Conservation (phyloP, 495 filamentous ascomycete species). For the Cercophora scortea region DNA sequence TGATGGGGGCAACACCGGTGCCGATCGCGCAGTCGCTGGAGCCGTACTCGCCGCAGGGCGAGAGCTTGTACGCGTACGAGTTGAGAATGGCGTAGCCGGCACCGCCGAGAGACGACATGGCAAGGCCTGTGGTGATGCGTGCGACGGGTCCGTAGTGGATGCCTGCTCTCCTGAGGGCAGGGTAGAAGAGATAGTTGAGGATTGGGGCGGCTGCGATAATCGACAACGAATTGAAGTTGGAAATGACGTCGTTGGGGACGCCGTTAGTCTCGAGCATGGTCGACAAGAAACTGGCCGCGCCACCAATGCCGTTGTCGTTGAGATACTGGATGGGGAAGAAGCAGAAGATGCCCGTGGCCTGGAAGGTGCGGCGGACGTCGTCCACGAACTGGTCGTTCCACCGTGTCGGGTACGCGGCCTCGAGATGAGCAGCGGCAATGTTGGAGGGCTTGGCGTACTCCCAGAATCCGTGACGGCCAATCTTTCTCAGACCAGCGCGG, state of each 20-base stretch:
- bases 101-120: slow-evolving; percentile 56
- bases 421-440: slow-evolving; percentile 41
- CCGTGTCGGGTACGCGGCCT: slow-evolving; percentile 17
- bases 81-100: slow-evolving; percentile 62
- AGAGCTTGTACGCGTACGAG: slow-evolving; percentile 57
- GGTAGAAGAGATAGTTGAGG: slow-evolving; percentile 58
- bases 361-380: slow-evolving; percentile 49
- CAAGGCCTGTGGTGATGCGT: slow-evolving; percentile 67
- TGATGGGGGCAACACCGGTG: slow-evolving; percentile 41
- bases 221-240: slow-evolving; percentile 66
- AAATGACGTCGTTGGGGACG: slow-evolving; percentile 69
- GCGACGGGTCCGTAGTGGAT: slow-evolving; percentile 65
- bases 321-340: slow-evolving; percentile 69
- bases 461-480: slow-evolving; percentile 54
- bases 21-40: slow-evolving; percentile 31
- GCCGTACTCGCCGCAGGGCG: slow-evolving; percentile 41
- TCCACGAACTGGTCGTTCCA: slow-evolving; percentile 52
- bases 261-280: slow-evolving; percentile 59
- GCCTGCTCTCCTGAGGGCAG: slow-evolving; percentile 51
- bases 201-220: slow-evolving; percentile 65
- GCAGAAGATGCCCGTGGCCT: slow-evolving; percentile 51
- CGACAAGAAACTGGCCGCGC: slow-evolving; percentile 41
- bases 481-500: slow-evolving; percentile 44
- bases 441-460: slow-evolving; percentile 56
- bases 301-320: slow-evolving; percentile 45